These are phyloP conservation scores for Eucalyptus curtisii DNA, from an alignment of 345 rosid genomes.

Conservation along the genomic window DNA sequence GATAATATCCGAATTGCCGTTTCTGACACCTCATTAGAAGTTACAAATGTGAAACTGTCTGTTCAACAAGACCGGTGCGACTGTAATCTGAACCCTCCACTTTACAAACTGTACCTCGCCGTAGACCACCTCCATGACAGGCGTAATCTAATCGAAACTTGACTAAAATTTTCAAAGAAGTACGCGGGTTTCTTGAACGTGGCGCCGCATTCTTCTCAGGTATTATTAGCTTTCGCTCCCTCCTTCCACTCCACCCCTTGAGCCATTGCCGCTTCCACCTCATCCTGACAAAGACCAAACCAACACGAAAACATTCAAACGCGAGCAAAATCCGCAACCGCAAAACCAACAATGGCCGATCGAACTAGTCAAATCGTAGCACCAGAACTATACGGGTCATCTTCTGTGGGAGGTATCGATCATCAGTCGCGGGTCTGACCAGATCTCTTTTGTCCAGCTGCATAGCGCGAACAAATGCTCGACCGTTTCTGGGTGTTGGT, in stretches of 20 bases:
- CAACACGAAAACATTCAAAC: neutral
- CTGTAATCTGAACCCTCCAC: no score
- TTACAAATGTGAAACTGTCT: neutral
- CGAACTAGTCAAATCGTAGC: neutral
- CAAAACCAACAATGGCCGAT: neutral
- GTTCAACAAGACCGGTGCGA: neutral
- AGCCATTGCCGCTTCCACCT: constrained; percentile 3
- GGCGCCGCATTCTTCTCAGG: constrained; percentile 54
- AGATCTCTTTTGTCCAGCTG: no score
- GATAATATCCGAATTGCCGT: neutral
- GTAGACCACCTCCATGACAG: no score
- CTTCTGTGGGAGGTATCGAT: no score
- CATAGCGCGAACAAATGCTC: no score
- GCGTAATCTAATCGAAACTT: no score
- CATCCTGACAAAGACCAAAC: constrained; percentile 12
- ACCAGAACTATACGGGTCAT: no score
- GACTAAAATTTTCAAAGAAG: neutral
- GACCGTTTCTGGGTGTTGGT: no score
- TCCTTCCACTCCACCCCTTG: constrained; percentile 1
- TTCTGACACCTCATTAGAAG: neutral
- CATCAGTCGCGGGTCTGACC: no score
- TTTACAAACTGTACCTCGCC: no score
- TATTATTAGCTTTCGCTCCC: constrained; percentile 1
- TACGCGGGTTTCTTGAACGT: constrained; percentile 70
- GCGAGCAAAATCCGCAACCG: neutral